Percentiles rank a stretch among this genome's conserved stretches.
phyloP scores from a whole-genome alignment of 2,329 filamentous ascomycete genomes.

The Trichoderma sp. region DNA sequence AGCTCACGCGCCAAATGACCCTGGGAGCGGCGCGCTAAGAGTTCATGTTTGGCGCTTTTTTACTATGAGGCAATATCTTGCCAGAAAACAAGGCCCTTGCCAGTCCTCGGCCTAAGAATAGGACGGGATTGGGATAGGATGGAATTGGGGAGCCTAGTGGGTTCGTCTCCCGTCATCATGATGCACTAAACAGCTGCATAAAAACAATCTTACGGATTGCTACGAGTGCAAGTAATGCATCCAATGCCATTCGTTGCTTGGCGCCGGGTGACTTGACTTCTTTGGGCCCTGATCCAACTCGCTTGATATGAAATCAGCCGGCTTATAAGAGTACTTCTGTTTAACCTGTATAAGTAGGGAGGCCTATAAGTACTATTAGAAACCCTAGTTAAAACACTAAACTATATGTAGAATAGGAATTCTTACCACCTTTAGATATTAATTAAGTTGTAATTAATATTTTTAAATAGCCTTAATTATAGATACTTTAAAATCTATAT shows the following conservation, averaged over 20 bases:
- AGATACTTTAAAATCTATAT: too few species aligned
- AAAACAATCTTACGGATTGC: neutral
- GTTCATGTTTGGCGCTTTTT: neutral
- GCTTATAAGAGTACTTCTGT: too few species aligned
- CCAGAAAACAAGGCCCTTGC: neutral
- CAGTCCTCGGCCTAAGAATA: neutral
- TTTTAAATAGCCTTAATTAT: too few species aligned
- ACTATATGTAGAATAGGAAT: too few species aligned
- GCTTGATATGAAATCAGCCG: too few species aligned
- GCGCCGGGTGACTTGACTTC: conserved; percentile 1
- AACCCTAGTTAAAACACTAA: too few species aligned
- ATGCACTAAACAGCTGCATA: neutral
- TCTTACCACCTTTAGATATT: too few species aligned
- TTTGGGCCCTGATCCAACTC: too few species aligned
- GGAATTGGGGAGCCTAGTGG: neutral
- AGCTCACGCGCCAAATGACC: conserved; percentile 19
- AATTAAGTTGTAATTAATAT: too few species aligned
- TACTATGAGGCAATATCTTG: conserved; percentile 19
- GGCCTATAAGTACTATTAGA: too few species aligned
- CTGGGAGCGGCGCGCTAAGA: conserved; percentile 7
- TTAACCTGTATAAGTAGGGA: too few species aligned
- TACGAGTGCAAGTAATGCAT: neutral
- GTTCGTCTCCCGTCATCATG: conserved; percentile 17
- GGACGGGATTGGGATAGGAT: neutral
- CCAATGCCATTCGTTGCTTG: neutral